Evolutionary conservation across 106 monocot species (phyloP).

Genomic region (Dendrobium officinale): DNA sequence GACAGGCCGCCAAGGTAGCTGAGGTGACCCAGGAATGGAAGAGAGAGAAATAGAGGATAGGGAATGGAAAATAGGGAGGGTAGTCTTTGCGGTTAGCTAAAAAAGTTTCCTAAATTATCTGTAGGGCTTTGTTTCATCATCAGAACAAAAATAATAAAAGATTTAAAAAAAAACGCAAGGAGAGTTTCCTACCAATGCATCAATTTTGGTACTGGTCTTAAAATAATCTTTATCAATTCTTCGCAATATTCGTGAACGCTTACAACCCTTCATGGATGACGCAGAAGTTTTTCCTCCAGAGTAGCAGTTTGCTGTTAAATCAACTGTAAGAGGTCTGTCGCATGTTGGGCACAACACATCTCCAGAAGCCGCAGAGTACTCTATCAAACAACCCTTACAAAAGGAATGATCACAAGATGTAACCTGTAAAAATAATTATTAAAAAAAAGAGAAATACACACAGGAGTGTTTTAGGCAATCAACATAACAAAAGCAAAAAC

Average conservation of each 20-base stretch:
- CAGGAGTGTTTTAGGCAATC: not conserved
- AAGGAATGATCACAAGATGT: conserved; percentile 74
- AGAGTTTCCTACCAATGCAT: conserved; percentile 58
- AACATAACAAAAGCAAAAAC: not conserved
- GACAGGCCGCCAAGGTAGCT: not conserved
- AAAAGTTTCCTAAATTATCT: not conserved
- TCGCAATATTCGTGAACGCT: conserved; percentile 55
- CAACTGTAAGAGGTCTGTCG: conserved; percentile 73
- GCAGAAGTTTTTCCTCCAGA: conserved; percentile 23
- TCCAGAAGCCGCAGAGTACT: conserved; percentile 40
- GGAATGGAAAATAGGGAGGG: no score
- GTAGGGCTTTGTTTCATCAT: not conserved
- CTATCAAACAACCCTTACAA: conserved; percentile 74
- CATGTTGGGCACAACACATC: conserved; percentile 68
- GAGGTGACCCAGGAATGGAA: not conserved
- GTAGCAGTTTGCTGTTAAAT: conserved; percentile 35
- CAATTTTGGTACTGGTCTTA: conserved; percentile 86
- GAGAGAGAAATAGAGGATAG: not conserved
- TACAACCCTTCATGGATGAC: conserved; percentile 31
- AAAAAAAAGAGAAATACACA: not conserved
- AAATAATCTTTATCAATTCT: conserved; percentile 43
- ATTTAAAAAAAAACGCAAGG: not conserved
- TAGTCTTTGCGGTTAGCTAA: not conserved
- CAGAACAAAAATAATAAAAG: not conserved
- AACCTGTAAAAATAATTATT: conserved; percentile 32